These are phyloP conservation scores for Diplodia intermedia DNA, from an alignment of 2,329 filamentous ascomycete species.

Conservation along the genomic window DNA sequence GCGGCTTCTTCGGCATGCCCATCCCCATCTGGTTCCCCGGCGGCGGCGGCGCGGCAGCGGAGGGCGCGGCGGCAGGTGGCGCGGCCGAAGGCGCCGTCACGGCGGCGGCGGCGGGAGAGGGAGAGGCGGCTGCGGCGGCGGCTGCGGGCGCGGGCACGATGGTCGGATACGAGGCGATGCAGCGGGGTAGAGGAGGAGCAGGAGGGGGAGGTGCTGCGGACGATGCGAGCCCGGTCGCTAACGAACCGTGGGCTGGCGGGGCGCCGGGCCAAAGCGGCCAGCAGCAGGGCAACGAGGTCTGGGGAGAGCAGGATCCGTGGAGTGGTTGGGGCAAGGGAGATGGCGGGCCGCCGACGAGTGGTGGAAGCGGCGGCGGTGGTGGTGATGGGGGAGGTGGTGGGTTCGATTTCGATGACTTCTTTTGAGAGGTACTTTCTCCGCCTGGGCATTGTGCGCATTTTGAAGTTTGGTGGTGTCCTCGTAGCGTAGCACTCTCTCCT, in stretches of 20 bases:
- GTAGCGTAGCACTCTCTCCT: neutral
- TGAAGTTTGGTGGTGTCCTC: too few relatives aligned
- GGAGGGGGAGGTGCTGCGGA: conserved; percentile 38
- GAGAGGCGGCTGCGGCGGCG: conserved; percentile 45
- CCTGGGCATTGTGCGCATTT: too few relatives aligned
- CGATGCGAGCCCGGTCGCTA: conserved; percentile 43
- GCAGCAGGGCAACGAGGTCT: conserved; percentile 37
- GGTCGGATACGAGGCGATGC: conserved; percentile 70
- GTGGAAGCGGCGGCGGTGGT: conserved; percentile 6
- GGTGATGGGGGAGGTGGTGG: conserved; percentile 5
- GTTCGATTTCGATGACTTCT: conserved; percentile 5
- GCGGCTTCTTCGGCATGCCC: conserved; percentile 52
- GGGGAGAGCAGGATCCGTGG: conserved; percentile 43
- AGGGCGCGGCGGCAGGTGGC: conserved; percentile 48
- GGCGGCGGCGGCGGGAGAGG: conserved; percentile 49
- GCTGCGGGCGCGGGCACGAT: conserved; percentile 63
- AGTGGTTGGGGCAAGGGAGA: conserved; percentile 11
- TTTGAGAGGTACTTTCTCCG: neutral
- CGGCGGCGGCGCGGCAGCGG: conserved; percentile 47
- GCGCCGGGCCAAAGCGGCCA: conserved; percentile 32
- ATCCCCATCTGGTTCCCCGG: conserved; percentile 60
- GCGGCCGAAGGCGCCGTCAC: conserved; percentile 46
- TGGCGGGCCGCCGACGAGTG: conserved; percentile 9
- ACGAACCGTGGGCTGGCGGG: conserved; percentile 40
- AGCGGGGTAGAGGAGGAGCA: conserved; percentile 54